A percentile compares a stretch with the other conserved stretches of the same genome.
Conservation (phyloP, 2,329 filamentous ascomycete genomes). For the Xylaria digitata region DNA sequence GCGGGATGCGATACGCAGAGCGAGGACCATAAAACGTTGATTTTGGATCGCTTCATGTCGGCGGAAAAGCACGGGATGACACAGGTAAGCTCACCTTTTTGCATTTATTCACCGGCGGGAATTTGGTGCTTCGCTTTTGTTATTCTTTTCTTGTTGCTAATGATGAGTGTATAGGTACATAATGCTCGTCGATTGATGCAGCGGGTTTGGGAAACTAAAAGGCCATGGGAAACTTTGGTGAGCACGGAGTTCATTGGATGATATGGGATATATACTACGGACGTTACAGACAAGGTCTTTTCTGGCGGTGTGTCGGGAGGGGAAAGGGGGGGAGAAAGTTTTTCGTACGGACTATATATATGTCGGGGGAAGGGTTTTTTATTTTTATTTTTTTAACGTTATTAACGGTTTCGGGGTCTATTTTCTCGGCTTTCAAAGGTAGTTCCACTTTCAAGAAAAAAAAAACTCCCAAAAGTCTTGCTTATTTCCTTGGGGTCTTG, state of each 20-base stretch:
- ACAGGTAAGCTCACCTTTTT: conserved; percentile 64
- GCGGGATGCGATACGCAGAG: conserved; percentile 79
- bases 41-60: conserved; percentile 73
- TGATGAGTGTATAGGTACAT: conserved; percentile 57
- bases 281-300: conserved; percentile 18
- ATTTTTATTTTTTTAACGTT: background rate
- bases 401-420: background rate
- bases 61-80: conserved; percentile 81
- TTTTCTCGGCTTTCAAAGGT: conserved; percentile 8
- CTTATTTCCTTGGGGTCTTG: background rate
- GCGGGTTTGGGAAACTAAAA: conserved; percentile 74
- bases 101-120: background rate
- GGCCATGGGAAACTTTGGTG: conserved; percentile 75
- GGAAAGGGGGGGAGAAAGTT: background rate
- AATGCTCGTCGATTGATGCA: conserved; percentile 74
- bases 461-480: conserved; percentile 1
- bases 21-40: conserved; percentile 64
- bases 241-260: conserved; percentile 76
- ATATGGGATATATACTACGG: conserved; percentile 39
- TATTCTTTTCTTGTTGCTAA: conserved; percentile 30
- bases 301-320: conserved; percentile 18
- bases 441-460: background rate
- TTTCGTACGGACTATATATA: conserved; percentile 3
- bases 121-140: background rate
- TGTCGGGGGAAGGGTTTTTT: background rate